Conservation (phyloP, 202 grass and related monocot genomes). For the Miscanthus sacchariflorus region DNA sequence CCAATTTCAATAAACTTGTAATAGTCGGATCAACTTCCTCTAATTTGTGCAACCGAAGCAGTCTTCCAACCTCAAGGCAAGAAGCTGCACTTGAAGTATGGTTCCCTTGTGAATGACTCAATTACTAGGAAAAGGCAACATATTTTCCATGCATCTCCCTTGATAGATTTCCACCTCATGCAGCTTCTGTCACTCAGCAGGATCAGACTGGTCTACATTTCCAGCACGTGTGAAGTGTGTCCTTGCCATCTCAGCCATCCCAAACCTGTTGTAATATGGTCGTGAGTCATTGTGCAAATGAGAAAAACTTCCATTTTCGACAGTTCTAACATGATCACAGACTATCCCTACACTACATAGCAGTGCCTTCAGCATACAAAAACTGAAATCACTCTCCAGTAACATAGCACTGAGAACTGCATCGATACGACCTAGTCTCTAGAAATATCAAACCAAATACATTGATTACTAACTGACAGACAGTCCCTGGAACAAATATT, state of each 20-base stretch:
- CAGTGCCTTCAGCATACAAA: too few relatives aligned
- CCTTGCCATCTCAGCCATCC: slow-evolving; percentile 67
- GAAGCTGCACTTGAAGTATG: slow-evolving; percentile 56
- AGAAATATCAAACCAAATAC: too few relatives aligned
- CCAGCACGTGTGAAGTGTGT: slow-evolving; percentile 62
- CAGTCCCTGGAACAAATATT: too few relatives aligned
- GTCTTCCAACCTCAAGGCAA: slow-evolving; percentile 79
- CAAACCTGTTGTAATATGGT: slow-evolving; percentile 55
- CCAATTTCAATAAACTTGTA: slow-evolving; percentile 54
- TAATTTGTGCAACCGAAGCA: slow-evolving; percentile 75
- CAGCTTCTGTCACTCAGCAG: slow-evolving; percentile 61
- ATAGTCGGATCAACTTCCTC: slow-evolving; percentile 79
- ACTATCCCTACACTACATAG: too few relatives aligned
- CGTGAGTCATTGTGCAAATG: neutral
- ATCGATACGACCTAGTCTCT: too few relatives aligned
- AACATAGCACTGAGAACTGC: too few relatives aligned
- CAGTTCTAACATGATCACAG: too few relatives aligned
- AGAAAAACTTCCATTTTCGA: neutral
- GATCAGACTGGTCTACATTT: slow-evolving; percentile 51
- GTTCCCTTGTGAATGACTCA: neutral
- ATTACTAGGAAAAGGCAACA: neutral
- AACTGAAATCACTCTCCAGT: too few relatives aligned
- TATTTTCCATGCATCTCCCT: slow-evolving; percentile 48
- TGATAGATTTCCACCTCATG: slow-evolving; percentile 76
- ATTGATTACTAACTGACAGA: too few relatives aligned